Base-by-base conservation (phyloP, 768 basidiomycete species). In the Kwoniella heveanensis region DNA sequence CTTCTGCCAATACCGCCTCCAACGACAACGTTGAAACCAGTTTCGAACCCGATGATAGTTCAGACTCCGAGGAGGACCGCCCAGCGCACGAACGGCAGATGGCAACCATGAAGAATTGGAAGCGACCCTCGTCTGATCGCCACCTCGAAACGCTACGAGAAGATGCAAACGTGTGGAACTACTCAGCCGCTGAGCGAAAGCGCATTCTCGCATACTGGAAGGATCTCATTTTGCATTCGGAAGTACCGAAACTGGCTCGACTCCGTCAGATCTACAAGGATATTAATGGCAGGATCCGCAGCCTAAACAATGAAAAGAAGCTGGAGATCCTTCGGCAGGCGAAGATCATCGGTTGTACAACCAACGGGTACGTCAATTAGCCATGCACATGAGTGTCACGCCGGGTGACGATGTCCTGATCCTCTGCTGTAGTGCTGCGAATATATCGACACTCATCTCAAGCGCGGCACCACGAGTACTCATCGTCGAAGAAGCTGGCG, bases 401-500 rank as follows among this genome's bases (percentile, higher is more conserved):
- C 17, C 9, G 17, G 39, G 4, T 44, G 39, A 44, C 17, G 39
- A 10, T 19, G 4, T 17, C 4, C 39, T 17, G 8, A 10, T 44
- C 3, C 3, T 44, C 39, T 9, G 4, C 39, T 44, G 17, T 19
- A 44, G 39, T 9, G 39, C 39, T 17, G 39, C 39, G 3, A 44
- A 44, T 19, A 44, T 44, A 3, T 44, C 39, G 10, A 10, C 6
- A 3, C 39, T 44, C 10, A 44, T 44, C 15, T 8, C 39, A 9
- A 44, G 8, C 15, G 17, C 39, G 15, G 10, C 49, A 4, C 89
- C 89, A 0, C 83, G 82, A 30, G 84, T 90, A 0, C 73, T 90
- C 51, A 79, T 91, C 52, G 87, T 91, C 0, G 89, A 91, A 76
- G 90, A 91, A 73, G 90, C 90, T 0, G 90, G 90, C 0, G 90